A percentile compares a stretch with the other conserved stretches of the same genome.
Evolutionary conservation across 2,329 filamentous ascomycete genomes (phyloP).

Genomic region (Ophiostoma novo-ulmi): DNA sequence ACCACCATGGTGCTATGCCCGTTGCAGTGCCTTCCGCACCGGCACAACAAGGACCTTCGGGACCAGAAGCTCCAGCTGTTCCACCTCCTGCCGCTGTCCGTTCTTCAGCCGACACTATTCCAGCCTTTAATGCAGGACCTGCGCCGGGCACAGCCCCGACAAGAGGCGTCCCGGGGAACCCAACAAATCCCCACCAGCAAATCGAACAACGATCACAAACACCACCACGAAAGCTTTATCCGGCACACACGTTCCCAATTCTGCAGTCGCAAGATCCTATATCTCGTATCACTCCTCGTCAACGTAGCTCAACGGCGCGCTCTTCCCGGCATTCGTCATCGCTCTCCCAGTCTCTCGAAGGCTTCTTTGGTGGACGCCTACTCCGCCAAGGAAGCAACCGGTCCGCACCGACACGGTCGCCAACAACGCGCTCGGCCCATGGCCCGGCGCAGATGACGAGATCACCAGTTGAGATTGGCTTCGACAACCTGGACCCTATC

Average conservation of each 20-base stretch:
- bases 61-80: background rate
- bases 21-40: background rate
- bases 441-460: conserved; percentile 14
- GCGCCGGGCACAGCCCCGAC: background rate
- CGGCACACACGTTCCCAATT: conserved; percentile 14
- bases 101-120: background rate
- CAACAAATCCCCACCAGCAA: conserved; percentile 9
- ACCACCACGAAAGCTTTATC: background rate
- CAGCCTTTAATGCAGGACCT: background rate
- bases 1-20: background rate
- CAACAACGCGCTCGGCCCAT: conserved; percentile 6
- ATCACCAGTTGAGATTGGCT: conserved; percentile 21
- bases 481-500: background rate
- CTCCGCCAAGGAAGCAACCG: conserved; percentile 28
- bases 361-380: conserved; percentile 15
- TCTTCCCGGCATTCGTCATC: conserved; percentile 10
- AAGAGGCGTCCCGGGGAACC: background rate
- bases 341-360: conserved; percentile 21
- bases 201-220: conserved; percentile 11
- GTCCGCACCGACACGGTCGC: conserved; percentile 24
- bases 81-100: conserved; percentile 1
- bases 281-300: background rate
- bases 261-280: background rate
- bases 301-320: conserved; percentile 24
- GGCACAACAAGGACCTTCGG: background rate